Conservation (phyloP, 768 basidiomycete species). For the Termitomyces sp. region DNA sequence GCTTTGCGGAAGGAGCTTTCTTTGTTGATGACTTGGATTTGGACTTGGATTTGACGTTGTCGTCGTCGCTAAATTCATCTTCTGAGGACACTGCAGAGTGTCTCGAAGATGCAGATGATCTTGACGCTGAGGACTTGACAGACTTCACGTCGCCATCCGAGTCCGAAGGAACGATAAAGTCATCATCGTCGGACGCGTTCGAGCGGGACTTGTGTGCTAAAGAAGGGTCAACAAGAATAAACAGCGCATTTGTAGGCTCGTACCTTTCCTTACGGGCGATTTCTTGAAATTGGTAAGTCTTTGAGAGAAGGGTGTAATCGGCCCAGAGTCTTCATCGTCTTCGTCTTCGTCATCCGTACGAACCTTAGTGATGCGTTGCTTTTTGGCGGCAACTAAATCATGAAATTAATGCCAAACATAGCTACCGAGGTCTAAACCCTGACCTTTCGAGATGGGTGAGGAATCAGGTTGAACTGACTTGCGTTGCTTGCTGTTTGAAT, state of each 20-base stretch:
- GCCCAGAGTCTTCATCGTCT: conserved; percentile 36
- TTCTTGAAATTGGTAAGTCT: conserved; percentile 62
- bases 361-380: conserved; percentile 47
- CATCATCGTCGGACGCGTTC: conserved; percentile 50
- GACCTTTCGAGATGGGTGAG: conserved; percentile 34
- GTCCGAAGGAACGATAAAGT: conserved; percentile 67
- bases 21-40: conserved; percentile 22
- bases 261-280: conserved; percentile 51
- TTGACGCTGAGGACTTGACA: conserved; percentile 44
- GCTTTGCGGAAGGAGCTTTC: conserved; percentile 20
- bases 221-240: neutral
- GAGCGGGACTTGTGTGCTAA: conserved; percentile 37
- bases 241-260: conserved; percentile 6
- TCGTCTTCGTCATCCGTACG: conserved; percentile 48
- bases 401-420: neutral
- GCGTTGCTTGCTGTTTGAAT: conserved; percentile 18
- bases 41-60: conserved; percentile 29
- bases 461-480: conserved; percentile 26
- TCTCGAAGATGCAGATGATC: conserved; percentile 42
- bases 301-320: conserved; percentile 46
- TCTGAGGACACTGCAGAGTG: conserved; percentile 29
- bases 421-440: neutral
- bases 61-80: conserved; percentile 32
- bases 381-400: conserved; percentile 43
- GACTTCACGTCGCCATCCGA: conserved; percentile 52